Evolutionary conservation across 495 filamentous ascomycete species (phyloP).

Genomic region (Penicillium pancosmium): DNA sequence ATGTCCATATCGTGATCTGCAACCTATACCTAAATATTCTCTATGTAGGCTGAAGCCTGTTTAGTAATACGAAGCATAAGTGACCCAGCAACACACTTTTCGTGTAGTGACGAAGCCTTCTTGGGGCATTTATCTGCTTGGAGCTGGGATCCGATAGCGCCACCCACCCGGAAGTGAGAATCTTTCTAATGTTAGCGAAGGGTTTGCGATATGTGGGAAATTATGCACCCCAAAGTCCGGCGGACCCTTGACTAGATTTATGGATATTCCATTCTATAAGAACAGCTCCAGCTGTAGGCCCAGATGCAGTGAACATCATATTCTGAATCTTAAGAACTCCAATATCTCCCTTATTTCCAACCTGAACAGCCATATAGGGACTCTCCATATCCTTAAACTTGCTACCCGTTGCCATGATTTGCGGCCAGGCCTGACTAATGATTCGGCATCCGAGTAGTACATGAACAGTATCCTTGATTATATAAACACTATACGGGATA

Average conservation of each 20-base stretch:
- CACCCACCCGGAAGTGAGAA: constrained; percentile 77
- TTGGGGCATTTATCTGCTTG: constrained; percentile 64
- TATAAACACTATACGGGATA: too few species aligned
- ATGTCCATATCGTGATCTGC: constrained; percentile 72
- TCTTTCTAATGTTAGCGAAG: constrained; percentile 26
- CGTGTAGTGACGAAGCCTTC: constrained; percentile 43
- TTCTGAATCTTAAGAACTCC: constrained; percentile 81
- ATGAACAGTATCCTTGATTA: too few species aligned
- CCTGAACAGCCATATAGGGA: too few species aligned
- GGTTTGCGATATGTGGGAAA: too few species aligned
- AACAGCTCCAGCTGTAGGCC: constrained; percentile 79
- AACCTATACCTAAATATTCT: constrained; percentile 66
- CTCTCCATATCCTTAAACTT: too few species aligned
- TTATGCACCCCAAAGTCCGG: constrained; percentile 64
- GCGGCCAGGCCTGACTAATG: too few species aligned
- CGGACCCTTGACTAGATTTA: constrained; percentile 56
- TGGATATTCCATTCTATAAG: constrained; percentile 84
- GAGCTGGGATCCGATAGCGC: constrained; percentile 72
- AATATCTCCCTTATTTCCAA: constrained; percentile 66
- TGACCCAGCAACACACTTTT: constrained; percentile 62
- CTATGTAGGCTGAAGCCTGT: constrained; percentile 52
- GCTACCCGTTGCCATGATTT: too few species aligned
- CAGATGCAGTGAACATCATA: constrained; percentile 68
- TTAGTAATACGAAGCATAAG: constrained; percentile 60
- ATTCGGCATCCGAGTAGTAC: too few species aligned